Conservation (phyloP, 2,329 filamentous ascomycete species). For the Rugonectria rugulosa region DNA sequence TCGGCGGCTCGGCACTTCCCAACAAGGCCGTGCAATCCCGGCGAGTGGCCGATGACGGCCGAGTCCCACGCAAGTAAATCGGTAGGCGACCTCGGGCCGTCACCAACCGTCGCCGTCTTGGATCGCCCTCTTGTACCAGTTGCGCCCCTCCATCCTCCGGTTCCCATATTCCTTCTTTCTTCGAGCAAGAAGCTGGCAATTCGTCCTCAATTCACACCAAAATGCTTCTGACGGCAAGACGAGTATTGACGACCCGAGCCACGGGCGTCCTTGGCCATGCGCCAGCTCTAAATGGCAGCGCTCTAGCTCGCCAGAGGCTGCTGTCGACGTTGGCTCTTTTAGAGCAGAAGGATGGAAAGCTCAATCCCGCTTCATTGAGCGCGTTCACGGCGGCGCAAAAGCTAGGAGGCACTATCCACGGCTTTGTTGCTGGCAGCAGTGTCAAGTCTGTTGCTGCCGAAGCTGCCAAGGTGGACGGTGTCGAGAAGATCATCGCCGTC, state of each 20-base stretch:
- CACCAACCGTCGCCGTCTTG: constrained; percentile 44
- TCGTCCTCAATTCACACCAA: constrained; percentile 22
- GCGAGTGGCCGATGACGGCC: constrained; percentile 40
- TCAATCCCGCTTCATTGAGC: constrained; percentile 83
- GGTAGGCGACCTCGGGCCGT: constrained; percentile 48
- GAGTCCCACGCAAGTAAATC: constrained; percentile 22
- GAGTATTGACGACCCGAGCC: constrained; percentile 38
- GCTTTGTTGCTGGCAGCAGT: constrained; percentile 83
- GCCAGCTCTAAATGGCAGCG: constrained; percentile 36
- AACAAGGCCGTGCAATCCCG: constrained; percentile 33
- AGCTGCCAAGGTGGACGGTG: constrained; percentile 85
- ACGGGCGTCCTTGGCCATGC: constrained; percentile 38
- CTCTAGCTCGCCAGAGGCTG: constrained; percentile 55
- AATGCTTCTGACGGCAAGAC: constrained; percentile 44
- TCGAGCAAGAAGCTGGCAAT: constrained; percentile 25
- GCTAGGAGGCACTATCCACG: constrained; percentile 85
- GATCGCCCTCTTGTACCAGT: constrained; percentile 9
- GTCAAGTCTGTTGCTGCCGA: constrained; percentile 80
- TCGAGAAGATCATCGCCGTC: constrained; percentile 90
- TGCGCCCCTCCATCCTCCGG: constrained; percentile 11
- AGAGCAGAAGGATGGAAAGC: constrained; percentile 89
- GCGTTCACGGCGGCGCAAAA: constrained; percentile 87
- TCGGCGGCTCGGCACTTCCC: constrained; percentile 34
- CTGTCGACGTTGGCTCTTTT: constrained; percentile 90
- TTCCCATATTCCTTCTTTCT: constrained; percentile 16